phyloP scores from a whole-genome alignment of 1,139 yeast genomes.

The Scheffersomyces insectosa region DNA sequence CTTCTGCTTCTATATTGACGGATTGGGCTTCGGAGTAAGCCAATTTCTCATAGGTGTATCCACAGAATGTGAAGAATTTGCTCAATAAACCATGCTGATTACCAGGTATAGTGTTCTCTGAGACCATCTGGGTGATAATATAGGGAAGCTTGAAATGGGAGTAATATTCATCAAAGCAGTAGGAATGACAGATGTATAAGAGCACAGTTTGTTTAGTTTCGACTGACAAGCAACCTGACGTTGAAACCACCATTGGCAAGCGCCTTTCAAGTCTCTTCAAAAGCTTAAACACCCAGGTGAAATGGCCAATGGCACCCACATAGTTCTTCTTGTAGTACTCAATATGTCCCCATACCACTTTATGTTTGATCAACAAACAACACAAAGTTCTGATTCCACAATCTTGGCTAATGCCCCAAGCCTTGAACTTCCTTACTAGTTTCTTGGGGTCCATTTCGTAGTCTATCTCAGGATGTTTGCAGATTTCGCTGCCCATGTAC shows the following conservation, averaged over 20 bases:
- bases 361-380: conserved; percentile 14
- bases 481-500: conserved; percentile 12
- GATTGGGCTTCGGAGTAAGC: conserved; percentile 10
- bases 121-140: neutral
- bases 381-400: conserved; percentile 6
- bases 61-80: conserved; percentile 19
- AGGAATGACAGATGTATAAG: conserved; percentile 15
- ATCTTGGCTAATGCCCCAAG: conserved; percentile 7
- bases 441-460: conserved; percentile 11
- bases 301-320: conserved; percentile 10
- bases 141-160: neutral
- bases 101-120: conserved; percentile 11
- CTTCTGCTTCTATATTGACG: conserved; percentile 10
- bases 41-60: conserved; percentile 20
- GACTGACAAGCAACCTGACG: conserved; percentile 14
- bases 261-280: conserved; percentile 8
- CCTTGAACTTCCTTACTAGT: conserved; percentile 12
- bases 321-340: conserved; percentile 9
- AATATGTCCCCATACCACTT: conserved; percentile 17
- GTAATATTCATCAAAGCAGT: conserved; percentile 11
- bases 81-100: conserved; percentile 16
- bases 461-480: conserved; percentile 16
- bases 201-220: conserved; percentile 13
- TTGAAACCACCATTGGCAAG: conserved; percentile 8
- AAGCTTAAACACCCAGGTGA: conserved; percentile 23